Conservation (phyloP, 495 filamentous ascomycete species). For the Clohesyomyces aquaticus region DNA sequence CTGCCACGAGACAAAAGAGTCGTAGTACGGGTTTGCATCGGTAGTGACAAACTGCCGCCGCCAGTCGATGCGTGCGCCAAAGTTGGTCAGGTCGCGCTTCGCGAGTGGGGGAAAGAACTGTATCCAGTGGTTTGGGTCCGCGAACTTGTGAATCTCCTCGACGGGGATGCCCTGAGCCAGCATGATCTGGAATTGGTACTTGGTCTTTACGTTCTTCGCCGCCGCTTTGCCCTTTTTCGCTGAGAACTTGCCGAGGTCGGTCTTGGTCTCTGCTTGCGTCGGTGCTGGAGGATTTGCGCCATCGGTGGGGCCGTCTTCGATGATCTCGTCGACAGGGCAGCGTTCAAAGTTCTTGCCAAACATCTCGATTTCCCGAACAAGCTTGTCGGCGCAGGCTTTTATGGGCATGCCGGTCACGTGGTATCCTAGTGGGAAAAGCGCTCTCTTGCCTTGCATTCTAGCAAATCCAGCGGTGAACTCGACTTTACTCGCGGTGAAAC, state of each 20-base stretch:
- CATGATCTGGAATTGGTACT: slow-evolving; percentile 91
- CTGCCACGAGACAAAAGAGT: slow-evolving; percentile 95
- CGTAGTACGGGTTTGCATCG: slow-evolving; percentile 96
- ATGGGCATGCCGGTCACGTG: slow-evolving; percentile 99
- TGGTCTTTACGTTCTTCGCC: slow-evolving; percentile 86
- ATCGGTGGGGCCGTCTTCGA: slow-evolving; percentile 55
- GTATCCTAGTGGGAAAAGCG: slow-evolving; percentile 87
- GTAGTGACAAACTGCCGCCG: slow-evolving; percentile 89
- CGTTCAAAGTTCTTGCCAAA: slow-evolving; percentile 87
- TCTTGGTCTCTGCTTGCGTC: slow-evolving; percentile 62
- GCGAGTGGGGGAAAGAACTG: slow-evolving; percentile 80
- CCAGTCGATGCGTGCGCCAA: slow-evolving; percentile 92
- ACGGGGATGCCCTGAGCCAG: slow-evolving; percentile 78
- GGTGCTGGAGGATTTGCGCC: slow-evolving; percentile 52
- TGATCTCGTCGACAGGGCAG: slow-evolving; percentile 52
- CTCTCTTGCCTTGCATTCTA: slow-evolving; percentile 85
- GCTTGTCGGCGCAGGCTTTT: slow-evolving; percentile 95
- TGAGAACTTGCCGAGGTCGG: slow-evolving; percentile 87
- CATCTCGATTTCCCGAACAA: slow-evolving; percentile 81
- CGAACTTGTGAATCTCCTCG: slow-evolving; percentile 88
- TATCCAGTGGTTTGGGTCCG: slow-evolving; percentile 85
- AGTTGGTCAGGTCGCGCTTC: slow-evolving; percentile 75
- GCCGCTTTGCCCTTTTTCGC: slow-evolving; percentile 94
- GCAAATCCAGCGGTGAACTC: slow-evolving; percentile 85
- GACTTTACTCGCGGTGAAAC: slow-evolving; percentile 85